phyloP scores from a whole-genome alignment of 1,139 yeast genomes.

The Debaryomycetaceae sp. region DNA sequence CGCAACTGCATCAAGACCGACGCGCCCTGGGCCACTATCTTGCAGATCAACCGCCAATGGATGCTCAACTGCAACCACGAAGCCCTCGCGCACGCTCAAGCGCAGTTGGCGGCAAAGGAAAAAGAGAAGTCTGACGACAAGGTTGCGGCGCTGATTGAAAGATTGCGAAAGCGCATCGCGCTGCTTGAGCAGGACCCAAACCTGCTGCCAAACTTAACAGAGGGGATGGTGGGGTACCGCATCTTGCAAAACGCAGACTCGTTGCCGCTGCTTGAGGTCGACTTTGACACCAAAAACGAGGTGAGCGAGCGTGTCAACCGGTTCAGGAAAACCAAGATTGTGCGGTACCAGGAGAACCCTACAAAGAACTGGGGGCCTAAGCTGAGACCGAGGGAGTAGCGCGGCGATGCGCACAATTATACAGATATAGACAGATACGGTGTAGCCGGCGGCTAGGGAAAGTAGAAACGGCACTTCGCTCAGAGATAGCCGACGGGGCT shows the following conservation, averaged over 20 bases:
- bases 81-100: constrained; percentile 22
- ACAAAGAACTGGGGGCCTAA: constrained; percentile 96
- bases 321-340: constrained; percentile 72
- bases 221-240: constrained; percentile 54
- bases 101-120: constrained; percentile 12
- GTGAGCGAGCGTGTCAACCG: constrained; percentile 51
- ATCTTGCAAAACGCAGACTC: constrained; percentile 43
- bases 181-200: constrained; percentile 22
- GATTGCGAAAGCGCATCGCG: constrained; percentile 19
- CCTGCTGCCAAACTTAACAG: constrained; percentile 33
- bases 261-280: constrained; percentile 36
- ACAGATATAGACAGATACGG: too few species aligned
- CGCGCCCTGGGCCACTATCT: constrained; percentile 78
- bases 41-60: constrained; percentile 73
- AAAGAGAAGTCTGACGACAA: constrained; percentile 20
- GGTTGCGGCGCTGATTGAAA: constrained; percentile 37
- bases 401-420: too few species aligned
- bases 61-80: constrained; percentile 40
- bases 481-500: too few species aligned
- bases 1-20: constrained; percentile 84
- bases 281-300: constrained; percentile 45
- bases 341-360: constrained; percentile 88
- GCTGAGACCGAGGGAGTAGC: constrained; percentile 49
- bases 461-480: too few species aligned
- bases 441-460: too few species aligned